phyloP scores from a whole-genome alignment of 2,329 filamentous ascomycete species.

The Cladosporium cucumerinum region DNA sequence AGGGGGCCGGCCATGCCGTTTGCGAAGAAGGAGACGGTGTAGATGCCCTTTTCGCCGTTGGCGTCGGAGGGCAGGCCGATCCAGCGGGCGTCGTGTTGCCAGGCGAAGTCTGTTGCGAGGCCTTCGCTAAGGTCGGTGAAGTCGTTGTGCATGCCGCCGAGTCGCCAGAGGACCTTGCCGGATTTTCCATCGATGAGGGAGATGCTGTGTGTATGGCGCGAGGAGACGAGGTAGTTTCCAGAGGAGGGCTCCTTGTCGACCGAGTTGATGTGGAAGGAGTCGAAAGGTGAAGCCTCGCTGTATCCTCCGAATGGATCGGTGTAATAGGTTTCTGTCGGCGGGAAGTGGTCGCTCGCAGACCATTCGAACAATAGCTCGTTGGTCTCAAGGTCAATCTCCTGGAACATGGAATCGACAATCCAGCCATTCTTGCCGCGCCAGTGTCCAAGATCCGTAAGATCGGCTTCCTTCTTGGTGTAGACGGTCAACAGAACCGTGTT shows the following conservation, averaged over 20 bases:
- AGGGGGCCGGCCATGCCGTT: constrained; percentile 50
- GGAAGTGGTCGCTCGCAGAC: constrained; percentile 38
- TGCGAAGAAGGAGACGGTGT: constrained; percentile 41
- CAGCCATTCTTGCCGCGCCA: constrained; percentile 35
- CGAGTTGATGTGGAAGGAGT: constrained; percentile 55
- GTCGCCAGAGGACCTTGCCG: constrained; percentile 50
- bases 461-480: constrained; percentile 36
- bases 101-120: constrained; percentile 47
- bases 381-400: constrained; percentile 44
- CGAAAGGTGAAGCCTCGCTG: constrained; percentile 35
- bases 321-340: constrained; percentile 30
- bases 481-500: constrained; percentile 45
- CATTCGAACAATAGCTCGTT: constrained; percentile 41
- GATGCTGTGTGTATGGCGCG: constrained; percentile 43
- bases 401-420: constrained; percentile 44
- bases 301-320: constrained; percentile 40
- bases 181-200: constrained; percentile 43
- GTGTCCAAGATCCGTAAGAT: constrained; percentile 27
- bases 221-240: constrained; percentile 50
- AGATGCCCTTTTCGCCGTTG: constrained; percentile 31
- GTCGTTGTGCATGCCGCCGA: constrained; percentile 48
- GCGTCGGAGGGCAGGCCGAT: constrained; percentile 17
- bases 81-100: constrained; percentile 54
- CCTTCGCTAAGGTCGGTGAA: constrained; percentile 43
- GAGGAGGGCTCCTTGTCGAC: constrained; percentile 46